Evolutionary conservation across 176 grass and related monocot species (phyloP).

Genomic region (Aegilops tauschii): DNA sequence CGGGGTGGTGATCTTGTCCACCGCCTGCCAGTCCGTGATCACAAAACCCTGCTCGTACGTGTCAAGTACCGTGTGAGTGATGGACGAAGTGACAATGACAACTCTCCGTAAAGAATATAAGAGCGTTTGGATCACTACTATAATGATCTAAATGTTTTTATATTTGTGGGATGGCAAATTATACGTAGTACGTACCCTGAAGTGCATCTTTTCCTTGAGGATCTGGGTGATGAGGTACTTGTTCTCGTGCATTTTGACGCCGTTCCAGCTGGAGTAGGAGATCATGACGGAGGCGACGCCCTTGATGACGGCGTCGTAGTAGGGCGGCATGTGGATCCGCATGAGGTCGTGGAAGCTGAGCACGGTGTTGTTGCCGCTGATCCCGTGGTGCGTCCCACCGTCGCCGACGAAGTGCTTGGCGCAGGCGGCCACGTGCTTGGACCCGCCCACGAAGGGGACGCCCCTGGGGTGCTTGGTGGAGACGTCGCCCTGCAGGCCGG

Average conservation of each 20-base stretch:
- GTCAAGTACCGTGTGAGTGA: not conserved
- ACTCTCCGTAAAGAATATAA: no score
- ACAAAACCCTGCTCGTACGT: slow-evolving; percentile 47
- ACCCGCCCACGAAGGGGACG: slow-evolving; percentile 56
- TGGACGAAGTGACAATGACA: no score
- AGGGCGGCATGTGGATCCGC: slow-evolving; percentile 80
- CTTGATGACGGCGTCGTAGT: slow-evolving; percentile 60
- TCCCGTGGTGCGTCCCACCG: slow-evolving; percentile 57
- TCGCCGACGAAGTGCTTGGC: slow-evolving; percentile 88
- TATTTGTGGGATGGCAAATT: no score
- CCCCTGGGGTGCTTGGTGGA: slow-evolving; percentile 45
- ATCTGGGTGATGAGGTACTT: slow-evolving; percentile 54
- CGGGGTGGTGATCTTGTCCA: slow-evolving; percentile 50
- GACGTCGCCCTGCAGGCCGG: slow-evolving; percentile 67
- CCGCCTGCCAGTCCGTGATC: slow-evolving; percentile 78
- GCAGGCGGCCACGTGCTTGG: slow-evolving; percentile 66
- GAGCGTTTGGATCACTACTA: no score
- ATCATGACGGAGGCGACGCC: slow-evolving; percentile 70
- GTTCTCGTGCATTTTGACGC: slow-evolving; percentile 81
- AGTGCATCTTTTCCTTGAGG: slow-evolving; percentile 60
- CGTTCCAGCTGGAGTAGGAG: slow-evolving; percentile 80
- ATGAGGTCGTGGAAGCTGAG: slow-evolving; percentile 54
- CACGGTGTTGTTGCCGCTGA: slow-evolving; percentile 78
- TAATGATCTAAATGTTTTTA: no score
- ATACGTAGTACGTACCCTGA: slow-evolving; percentile 38